Percentiles rank a stretch among this genome's conserved stretches.
Conservation (phyloP, 441 rosid species). For the Erysimum cheiri region DNA sequence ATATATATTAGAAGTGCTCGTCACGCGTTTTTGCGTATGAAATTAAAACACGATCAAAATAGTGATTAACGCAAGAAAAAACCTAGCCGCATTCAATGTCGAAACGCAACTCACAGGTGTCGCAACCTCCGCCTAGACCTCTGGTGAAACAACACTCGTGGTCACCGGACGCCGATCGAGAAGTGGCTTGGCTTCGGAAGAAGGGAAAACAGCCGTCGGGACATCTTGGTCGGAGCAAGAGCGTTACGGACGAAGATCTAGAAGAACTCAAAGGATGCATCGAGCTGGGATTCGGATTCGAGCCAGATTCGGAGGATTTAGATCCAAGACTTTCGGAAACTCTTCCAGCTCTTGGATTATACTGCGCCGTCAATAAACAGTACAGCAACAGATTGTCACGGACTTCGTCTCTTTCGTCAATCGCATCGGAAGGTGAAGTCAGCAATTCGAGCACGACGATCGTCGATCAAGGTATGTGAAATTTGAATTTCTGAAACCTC, state of each 20-base stretch:
- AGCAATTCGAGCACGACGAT: slow-evolving; percentile 48
- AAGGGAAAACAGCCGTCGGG: slow-evolving; percentile 45
- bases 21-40: slow-evolving; percentile 35
- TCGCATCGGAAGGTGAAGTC: slow-evolving; percentile 52
- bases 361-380: slow-evolving; percentile 71
- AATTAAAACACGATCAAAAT: background rate
- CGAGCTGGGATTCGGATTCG: slow-evolving; percentile 84
- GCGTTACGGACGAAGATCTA: slow-evolving; percentile 78
- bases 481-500: background rate
- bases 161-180: slow-evolving; percentile 75
- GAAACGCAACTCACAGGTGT: slow-evolving; percentile 37
- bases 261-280: slow-evolving; percentile 79
- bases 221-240: slow-evolving; percentile 50
- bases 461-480: slow-evolving; percentile 57
- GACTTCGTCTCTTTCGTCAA: slow-evolving; percentile 60
- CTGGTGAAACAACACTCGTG: slow-evolving; percentile 68
- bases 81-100: slow-evolving; percentile 44
- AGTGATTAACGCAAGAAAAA: background rate
- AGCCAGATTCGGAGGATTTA: slow-evolving; percentile 61
- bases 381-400: slow-evolving; percentile 54
- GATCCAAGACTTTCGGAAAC: slow-evolving; percentile 71
- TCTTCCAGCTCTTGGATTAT: slow-evolving; percentile 73
- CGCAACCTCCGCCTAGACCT: slow-evolving; percentile 48
- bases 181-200: slow-evolving; percentile 70
- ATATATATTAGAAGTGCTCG: slow-evolving; percentile 29